Evolutionary conservation across 2,329 filamentous ascomycete species (phyloP).

Genomic region (Scleromitrula shiraiana): DNA sequence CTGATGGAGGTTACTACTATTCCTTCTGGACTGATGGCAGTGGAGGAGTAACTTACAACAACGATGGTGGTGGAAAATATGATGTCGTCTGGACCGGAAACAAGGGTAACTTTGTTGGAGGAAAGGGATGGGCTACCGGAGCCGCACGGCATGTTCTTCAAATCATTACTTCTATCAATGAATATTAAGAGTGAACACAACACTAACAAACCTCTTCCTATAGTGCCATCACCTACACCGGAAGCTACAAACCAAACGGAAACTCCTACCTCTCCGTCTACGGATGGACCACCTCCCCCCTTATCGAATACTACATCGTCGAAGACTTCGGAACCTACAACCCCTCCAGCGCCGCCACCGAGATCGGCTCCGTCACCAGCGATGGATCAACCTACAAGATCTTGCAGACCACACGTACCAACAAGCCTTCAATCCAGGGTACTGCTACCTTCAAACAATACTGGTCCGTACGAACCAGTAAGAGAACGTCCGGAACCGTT

Average conservation of each 20-base stretch:
- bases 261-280: constrained; percentile 49
- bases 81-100: constrained; percentile 41
- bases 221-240: constrained; percentile 35
- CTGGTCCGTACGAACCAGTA: constrained; percentile 43
- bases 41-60: constrained; percentile 44
- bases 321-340: constrained; percentile 45
- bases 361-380: constrained; percentile 41
- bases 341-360: constrained; percentile 38
- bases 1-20: constrained; percentile 36
- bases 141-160: constrained; percentile 14
- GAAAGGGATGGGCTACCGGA: constrained; percentile 42
- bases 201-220: background rate
- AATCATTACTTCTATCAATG: background rate
- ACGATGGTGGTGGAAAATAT: constrained; percentile 43
- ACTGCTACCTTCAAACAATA: constrained; percentile 45
- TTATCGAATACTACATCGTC: constrained; percentile 42
- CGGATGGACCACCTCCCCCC: constrained; percentile 38
- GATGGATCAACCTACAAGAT: constrained; percentile 46
- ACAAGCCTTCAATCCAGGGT: constrained; percentile 39
- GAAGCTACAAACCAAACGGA: constrained; percentile 33
- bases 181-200: no score
- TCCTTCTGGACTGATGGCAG: constrained; percentile 50
- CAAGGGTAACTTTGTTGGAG: constrained; percentile 37
- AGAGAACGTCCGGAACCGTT: constrained; percentile 44
- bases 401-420: constrained; percentile 33